Base-by-base conservation (phyloP, 176 grass and related monocot genomes). In the Coix lacrymajobi region DNA sequence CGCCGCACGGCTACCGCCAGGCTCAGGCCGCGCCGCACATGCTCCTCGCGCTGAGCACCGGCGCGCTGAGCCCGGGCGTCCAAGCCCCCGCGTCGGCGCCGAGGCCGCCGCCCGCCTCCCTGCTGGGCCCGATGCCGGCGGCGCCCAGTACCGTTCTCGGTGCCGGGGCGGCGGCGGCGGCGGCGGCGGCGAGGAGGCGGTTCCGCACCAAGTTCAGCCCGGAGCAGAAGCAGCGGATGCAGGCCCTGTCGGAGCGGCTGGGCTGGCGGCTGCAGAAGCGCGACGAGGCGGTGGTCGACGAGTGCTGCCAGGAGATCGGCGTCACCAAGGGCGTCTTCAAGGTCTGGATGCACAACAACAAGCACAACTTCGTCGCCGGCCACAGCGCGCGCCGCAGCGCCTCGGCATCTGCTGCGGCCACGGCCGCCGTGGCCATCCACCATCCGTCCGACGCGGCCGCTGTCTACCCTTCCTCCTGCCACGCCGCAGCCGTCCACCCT, bases 301-400 rank as follows among this genome's bases (percentile, higher is more conserved):
- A 91, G 61, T 76, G 83, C 76, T 97, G 95, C 88, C 83, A 84
- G 31, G 90, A 91, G 76, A 94, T 97, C 33, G 95, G 92, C 65
- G 88, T 97, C 44, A 86, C 81, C 24, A 92, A 89, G 77, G 86
- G 88, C 51, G 94, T 97, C 85, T 94, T 98, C 84, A 98, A 98
- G 90, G 90, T 98, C 4, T 98, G 95, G 95, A 98, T 98, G 95
- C 92, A 98, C 83, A 98, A 98, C 86, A 98, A 98, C 87, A 98
- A 98, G 90, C 94, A 97, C 63, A 94, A 76, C 87, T 97, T 92
- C 86, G 39, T 97, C 28, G 85, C 61, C 51, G 85, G 85, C 64
- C 79, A 87, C 79, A 82, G 72, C 80, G 80, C 80, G 20, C 86
- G 75, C 74, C 86, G 75, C 75, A 54, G 33, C 81, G 26, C 65